Percentiles rank a stretch among this genome's conserved stretches.
Conservation (phyloP, 257 asterid genomes). For the Fraxinus anomala region DNA sequence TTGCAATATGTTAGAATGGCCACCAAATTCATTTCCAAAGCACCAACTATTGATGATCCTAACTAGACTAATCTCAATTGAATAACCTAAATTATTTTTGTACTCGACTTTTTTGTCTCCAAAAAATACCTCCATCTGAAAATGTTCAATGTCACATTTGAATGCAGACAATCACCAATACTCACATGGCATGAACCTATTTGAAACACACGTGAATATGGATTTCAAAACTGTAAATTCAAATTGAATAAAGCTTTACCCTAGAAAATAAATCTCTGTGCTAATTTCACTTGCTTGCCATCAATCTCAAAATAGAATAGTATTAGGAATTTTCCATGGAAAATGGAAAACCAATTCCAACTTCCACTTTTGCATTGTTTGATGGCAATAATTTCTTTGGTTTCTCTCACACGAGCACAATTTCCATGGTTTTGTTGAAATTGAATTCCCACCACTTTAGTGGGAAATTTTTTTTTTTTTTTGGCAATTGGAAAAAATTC, state of each 20-base stretch:
- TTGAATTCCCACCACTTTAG: too few species aligned
- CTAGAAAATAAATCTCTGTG: neutral
- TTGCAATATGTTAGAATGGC: neutral
- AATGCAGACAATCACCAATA: neutral
- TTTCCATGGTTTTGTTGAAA: too few species aligned
- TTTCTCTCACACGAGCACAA: too few species aligned
- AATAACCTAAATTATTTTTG: neutral
- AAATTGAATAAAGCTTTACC: neutral
- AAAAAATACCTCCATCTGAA: neutral
- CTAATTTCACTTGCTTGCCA: neutral
- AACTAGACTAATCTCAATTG: neutral
- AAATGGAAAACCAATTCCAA: too few species aligned
- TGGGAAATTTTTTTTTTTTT: too few species aligned
- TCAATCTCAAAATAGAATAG: constrained; percentile 1
- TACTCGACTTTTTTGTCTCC: neutral
- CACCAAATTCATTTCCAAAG: neutral
- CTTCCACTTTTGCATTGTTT: too few species aligned
- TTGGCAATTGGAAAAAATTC: too few species aligned
- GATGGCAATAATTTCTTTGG: too few species aligned
- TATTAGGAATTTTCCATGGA: neutral
- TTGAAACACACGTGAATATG: neutral
- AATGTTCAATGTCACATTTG: neutral
- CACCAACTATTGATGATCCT: neutral
- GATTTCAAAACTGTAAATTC: neutral
- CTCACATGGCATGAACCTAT: neutral